Base-by-base conservation (phyloP, 768 basidiomycete genomes). In the Russula vinacea region DNA sequence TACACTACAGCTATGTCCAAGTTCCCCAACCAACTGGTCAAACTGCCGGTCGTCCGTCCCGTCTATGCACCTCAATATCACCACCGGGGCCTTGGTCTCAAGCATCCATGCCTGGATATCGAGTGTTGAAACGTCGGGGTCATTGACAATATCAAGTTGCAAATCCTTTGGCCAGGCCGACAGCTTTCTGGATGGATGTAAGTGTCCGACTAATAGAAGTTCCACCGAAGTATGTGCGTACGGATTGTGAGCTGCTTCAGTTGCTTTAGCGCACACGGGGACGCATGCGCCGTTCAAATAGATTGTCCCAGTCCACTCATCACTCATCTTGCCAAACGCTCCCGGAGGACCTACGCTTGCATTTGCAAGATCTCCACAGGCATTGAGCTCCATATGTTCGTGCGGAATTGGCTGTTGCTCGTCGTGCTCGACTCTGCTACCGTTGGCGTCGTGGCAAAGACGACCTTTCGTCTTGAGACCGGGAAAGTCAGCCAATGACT, bases 31-130 rank as follows among this genome's bases (percentile, higher is more conserved):
- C 5, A 67, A 35, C 16, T 22, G 13, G 16, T 29, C 33, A 9
- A 47, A 64, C 5, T 53, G 0, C 5, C 16, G 7, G 7, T 22
- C 11, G 16, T 24, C 51, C 29, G 32, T 17, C 29, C 19, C 51
- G 4, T 39, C 14, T 7, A 26, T 26, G 37, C 44, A 22, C 16
- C 24, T 29, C 19, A 62, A 29, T 16, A 24, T 51, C 32, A 22
- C 32, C 6, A 62, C 37, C 8, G 54, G 19, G 13, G 64, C 53
- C 10, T 52, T 52, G 40, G 3, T 32, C 13, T 47, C n/a, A 26
- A 16, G 22, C 5, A 64, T 49, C 60, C 64, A 62, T 24, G 26
- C 11, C 24, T 62, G 37, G 8, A 68, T 22, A 2, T 54, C 64
- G 26, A 42, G 22, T 22, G 22, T 53, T 16, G 7, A 7, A 16